A percentile compares a stretch with the other conserved stretches of the same genome.
Evolutionary conservation across 257 asterid genomes (phyloP).

Genomic region (Solanum pinnatisectum): DNA sequence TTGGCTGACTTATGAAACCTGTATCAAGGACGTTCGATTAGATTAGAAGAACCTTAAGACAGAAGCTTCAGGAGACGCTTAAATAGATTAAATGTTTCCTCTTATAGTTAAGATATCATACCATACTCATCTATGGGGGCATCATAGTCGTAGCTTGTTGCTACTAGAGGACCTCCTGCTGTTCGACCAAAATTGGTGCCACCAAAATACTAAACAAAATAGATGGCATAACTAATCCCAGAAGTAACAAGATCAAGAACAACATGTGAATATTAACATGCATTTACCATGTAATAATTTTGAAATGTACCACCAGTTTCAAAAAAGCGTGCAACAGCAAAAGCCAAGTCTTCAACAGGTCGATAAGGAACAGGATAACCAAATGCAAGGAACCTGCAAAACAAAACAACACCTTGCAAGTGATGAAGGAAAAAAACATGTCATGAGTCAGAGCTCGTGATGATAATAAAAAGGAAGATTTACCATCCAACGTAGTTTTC

Average conservation of each 20-base stretch:
- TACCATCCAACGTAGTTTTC: conserved; percentile 84
- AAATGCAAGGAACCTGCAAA: conserved; percentile 67
- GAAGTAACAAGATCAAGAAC: not conserved
- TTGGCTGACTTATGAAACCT: conserved; percentile 63
- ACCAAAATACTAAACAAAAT: conserved; percentile 53
- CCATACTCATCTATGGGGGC: conserved; percentile 85
- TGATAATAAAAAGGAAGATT: not conserved
- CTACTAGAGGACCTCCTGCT: conserved; percentile 71
- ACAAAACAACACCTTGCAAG: not conserved
- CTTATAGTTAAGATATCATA: conserved; percentile 4
- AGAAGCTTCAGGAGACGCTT: not conserved
- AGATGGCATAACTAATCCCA: not conserved
- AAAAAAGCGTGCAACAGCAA: conserved; percentile 78
- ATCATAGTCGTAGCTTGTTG: conserved; percentile 83
- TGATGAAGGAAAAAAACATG: not conserved
- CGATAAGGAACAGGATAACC: conserved; percentile 73
- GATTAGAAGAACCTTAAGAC: not conserved
- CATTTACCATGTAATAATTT: conserved; percentile 73
- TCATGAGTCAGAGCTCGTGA: not conserved
- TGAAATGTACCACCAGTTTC: conserved; percentile 83
- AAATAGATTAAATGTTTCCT: not conserved
- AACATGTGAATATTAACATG: not conserved
- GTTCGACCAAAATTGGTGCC: conserved; percentile 87
- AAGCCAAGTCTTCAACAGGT: conserved; percentile 80
- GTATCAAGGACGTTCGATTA: conserved; percentile 11